Conservation (phyloP, 805 yeast genomes). For the Candida morakotiae region DNA sequence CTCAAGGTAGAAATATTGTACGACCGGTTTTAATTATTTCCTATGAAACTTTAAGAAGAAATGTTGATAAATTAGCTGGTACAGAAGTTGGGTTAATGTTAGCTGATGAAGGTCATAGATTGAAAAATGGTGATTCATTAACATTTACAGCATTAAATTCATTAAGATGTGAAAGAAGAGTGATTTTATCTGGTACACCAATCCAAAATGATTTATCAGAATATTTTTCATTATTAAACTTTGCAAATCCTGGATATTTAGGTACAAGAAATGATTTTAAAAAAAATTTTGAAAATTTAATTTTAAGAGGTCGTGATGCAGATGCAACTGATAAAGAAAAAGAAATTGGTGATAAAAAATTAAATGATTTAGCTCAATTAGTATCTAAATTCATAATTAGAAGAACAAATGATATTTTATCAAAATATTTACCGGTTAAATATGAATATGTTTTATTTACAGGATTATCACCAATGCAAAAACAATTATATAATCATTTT, state of each 20-base stretch:
- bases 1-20: constrained; percentile 84
- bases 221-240: constrained; percentile 90
- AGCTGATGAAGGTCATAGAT: constrained; percentile 95
- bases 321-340: constrained; percentile 80
- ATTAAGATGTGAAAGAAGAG: constrained; percentile 77
- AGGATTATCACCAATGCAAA: constrained; percentile 74
- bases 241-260: constrained; percentile 90
- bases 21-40: constrained; percentile 92
- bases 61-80: constrained; percentile 68
- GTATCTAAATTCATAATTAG: constrained; percentile 91
- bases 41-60: constrained; percentile 87
- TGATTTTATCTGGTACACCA: constrained; percentile 94
- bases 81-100: constrained; percentile 90
- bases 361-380: constrained; percentile 63
- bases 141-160: constrained; percentile 80
- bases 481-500: constrained; percentile 63
- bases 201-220: constrained; percentile 93
- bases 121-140: constrained; percentile 90
- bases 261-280: constrained; percentile 84
- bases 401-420: constrained; percentile 89
- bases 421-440: constrained; percentile 92
- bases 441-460: constrained; percentile 97
- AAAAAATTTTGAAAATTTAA: constrained; percentile 76
- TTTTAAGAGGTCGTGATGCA: constrained; percentile 84
- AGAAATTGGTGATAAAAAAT: constrained; percentile 60